Percentiles rank a stretch among this genome's conserved stretches.
These are phyloP conservation scores for Dendryphion nanum DNA, from an alignment of 2,329 filamentous ascomycete genomes.

Conservation along the genomic window DNA sequence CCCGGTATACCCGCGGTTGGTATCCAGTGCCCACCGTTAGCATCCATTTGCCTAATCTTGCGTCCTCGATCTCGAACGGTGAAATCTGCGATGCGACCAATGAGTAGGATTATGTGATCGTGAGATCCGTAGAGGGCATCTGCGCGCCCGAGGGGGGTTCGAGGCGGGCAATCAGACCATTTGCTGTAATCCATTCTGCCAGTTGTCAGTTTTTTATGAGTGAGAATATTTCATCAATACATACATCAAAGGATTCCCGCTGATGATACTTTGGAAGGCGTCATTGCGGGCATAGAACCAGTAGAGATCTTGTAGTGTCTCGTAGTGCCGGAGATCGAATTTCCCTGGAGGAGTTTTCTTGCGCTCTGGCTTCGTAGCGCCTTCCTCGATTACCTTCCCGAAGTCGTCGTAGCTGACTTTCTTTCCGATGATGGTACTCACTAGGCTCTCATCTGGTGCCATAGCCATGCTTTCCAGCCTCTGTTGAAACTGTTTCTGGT, in stretches of 20 bases:
- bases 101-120: conserved; percentile 80
- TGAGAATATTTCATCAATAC: conserved; percentile 35
- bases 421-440: conserved; percentile 59
- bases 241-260: conserved; percentile 82
- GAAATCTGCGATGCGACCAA: conserved; percentile 79
- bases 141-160: conserved; percentile 72
- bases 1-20: conserved; percentile 51
- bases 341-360: conserved; percentile 2
- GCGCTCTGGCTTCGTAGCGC: conserved; percentile 27
- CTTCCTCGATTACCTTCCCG: conserved; percentile 48
- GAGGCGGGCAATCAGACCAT: conserved; percentile 86
- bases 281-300: conserved; percentile 99
- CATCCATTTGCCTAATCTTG: conserved; percentile 68
- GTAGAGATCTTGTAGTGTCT: conserved; percentile 79
- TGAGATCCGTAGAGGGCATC: conserved; percentile 84
- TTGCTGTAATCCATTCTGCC: conserved; percentile 72
- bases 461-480: conserved; percentile 46
- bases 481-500: conserved; percentile 24
- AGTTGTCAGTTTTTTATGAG: conserved; percentile 21
- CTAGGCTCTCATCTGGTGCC: conserved; percentile 48
- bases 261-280: conserved; percentile 83
- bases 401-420: conserved; percentile 59
- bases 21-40: conserved; percentile 57
- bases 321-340: conserved; percentile 73
- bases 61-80: conserved; percentile 72